Evolutionary conservation across 768 basidiomycete genomes (phyloP).

Genomic region (Rhizopogon vesiculosus): DNA sequence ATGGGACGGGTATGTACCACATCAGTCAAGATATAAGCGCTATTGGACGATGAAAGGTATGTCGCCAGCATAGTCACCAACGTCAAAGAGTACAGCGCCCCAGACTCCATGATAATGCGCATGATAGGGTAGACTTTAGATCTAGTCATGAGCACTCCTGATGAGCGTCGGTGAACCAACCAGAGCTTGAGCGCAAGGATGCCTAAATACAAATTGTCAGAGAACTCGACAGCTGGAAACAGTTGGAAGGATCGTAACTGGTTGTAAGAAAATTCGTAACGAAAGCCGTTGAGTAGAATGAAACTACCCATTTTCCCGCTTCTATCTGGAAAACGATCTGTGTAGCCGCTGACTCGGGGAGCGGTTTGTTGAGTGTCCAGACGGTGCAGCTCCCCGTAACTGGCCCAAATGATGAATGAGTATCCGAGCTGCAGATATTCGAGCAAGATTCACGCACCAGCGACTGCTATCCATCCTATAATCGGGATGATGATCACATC

Average conservation of each 20-base stretch:
- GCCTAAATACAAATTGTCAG: background rate
- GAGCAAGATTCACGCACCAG: background rate
- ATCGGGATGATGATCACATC: background rate
- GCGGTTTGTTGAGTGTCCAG: background rate
- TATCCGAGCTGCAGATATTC: background rate
- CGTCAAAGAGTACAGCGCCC: background rate
- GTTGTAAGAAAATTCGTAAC: constrained; percentile 8
- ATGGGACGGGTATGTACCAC: background rate
- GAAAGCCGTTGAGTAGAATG: constrained; percentile 7
- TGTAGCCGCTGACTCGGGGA: background rate
- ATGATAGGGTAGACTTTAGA: background rate
- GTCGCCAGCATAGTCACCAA: background rate
- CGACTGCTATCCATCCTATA: background rate
- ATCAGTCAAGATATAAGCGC: background rate
- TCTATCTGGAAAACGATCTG: constrained; percentile 3
- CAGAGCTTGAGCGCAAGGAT: background rate
- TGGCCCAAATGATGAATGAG: background rate
- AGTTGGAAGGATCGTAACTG: background rate
- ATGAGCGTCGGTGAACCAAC: background rate
- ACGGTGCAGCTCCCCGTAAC: background rate
- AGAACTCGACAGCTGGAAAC: background rate
- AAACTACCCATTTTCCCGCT: constrained; percentile 7
- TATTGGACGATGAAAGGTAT: background rate
- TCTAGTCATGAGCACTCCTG: background rate
- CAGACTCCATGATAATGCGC: background rate